Evolutionary conservation across 352 stramenopile species (phyloP), one percentile per base, ranked within the genome.

Genomic region (Heterotrichella gracilis): DNA sequence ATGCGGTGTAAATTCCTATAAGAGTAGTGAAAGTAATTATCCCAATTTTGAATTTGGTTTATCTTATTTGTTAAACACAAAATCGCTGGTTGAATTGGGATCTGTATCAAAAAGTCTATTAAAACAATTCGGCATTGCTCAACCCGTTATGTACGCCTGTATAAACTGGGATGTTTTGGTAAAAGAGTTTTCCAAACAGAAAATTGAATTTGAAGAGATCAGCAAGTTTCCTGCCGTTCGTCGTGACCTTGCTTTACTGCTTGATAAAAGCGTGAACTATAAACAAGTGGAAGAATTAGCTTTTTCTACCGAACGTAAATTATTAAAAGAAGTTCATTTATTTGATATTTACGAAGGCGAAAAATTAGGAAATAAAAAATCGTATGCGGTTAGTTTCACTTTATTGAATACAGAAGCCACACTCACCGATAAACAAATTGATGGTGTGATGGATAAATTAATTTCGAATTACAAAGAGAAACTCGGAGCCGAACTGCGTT

Each of bases 311-410:
- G 32, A 53, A 17, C 9, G n/a, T 17, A 53, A 53, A 53, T 53
- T 53, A 9, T n/a, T 53, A n/a, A 53, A 53, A 53, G 32, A 53
- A 53, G 32, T 53, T 9, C 9, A 53, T 53, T 53, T 53, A 53
- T 53, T 53, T n/a, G 32, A 53, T n/a, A 53, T 53, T n/a, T 53
- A 53, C n/a, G 32, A 53, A 53, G 32, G 32, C 9, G 32, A 53
- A 53, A 53, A 53, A 53, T n/a, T 53, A n/a, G 32, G 32, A 9
- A 53, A 53, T 53, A 53, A 53, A 53, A 53, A 53, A 53, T 53
- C 32, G n/a, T 53, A 53, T n/a, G 32, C 32, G 9, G n/a, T 53
- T 53, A 9, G 32, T 53, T 53, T 53, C n/a, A 53, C 32, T 17
- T 53, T 53, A n/a, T 17, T 53, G 32, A 53, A 53, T 53, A 53